Evolutionary conservation across 2,329 filamentous ascomycete genomes (phyloP).

Genomic region (Blastomyces gilchristii): DNA sequence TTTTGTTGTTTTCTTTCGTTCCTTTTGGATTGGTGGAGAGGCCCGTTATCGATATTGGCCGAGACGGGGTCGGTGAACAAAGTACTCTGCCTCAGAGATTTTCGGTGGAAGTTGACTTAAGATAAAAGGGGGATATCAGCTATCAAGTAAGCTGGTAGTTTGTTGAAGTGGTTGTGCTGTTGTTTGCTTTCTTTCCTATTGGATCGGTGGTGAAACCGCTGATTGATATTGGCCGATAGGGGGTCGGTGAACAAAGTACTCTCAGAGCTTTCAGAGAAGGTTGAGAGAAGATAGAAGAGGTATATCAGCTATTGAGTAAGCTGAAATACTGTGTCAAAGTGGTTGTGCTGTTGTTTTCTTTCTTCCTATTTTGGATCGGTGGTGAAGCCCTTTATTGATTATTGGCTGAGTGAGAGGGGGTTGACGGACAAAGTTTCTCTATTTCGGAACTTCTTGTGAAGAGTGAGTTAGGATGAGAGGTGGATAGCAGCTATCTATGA

Average conservation of each 20-base stretch:
- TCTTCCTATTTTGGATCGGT: not conserved
- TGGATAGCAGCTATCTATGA: not conserved
- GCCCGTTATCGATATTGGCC: not conserved
- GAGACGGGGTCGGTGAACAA: not conserved
- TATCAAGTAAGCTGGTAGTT: too few relatives aligned
- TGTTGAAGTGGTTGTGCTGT: too few relatives aligned
- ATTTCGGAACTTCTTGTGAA: too few relatives aligned
- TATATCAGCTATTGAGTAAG: too few relatives aligned
- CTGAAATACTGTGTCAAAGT: too few relatives aligned
- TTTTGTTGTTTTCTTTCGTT: not conserved
- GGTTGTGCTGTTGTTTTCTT: not conserved
- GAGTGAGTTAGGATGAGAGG: too few relatives aligned
- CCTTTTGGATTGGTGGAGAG: too few relatives aligned
- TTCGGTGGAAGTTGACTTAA: not conserved
- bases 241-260: not conserved
- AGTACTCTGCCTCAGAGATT: not conserved
- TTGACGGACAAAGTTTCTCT: not conserved
- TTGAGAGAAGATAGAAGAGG: too few relatives aligned
- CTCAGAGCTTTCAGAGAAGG: too few relatives aligned
- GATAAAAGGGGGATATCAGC: not conserved
- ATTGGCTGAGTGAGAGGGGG: not conserved
- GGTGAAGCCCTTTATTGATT: not conserved
- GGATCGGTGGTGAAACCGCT: not conserved
- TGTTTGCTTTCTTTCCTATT: not conserved
- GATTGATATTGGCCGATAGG: not conserved